Conservation (phyloP, 345 rosid species). For the Gossypioides kirkii region DNA sequence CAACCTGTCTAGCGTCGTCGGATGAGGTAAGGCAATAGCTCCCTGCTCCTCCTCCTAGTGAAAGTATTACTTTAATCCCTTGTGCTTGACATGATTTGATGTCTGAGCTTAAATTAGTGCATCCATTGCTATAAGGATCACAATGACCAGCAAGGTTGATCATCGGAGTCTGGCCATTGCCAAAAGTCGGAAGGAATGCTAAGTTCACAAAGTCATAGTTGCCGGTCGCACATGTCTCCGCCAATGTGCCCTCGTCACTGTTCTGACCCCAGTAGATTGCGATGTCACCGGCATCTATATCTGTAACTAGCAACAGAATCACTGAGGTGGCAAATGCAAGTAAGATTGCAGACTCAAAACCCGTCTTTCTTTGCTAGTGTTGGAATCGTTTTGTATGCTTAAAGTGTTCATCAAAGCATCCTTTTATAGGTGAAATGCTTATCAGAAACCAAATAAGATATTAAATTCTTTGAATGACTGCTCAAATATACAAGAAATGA, state of each 20-base stretch:
- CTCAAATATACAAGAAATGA: background rate
- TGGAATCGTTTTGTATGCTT: background rate
- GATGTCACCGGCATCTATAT: background rate
- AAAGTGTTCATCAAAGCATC: background rate
- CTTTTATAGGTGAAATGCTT: background rate
- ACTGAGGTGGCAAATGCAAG: background rate
- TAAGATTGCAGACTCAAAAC: background rate
- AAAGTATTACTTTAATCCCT: constrained; percentile 27
- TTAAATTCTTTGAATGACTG: background rate
- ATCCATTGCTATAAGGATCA: constrained; percentile 14
- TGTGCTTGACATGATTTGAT: constrained; percentile 18
- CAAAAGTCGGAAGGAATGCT: constrained; percentile 29
- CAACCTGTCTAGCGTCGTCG: constrained; percentile 15
- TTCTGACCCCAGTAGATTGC: constrained; percentile 18
- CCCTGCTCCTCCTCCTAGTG: constrained; percentile 21
- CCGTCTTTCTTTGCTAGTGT: background rate
- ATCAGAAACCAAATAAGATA: background rate
- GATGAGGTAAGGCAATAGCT: constrained; percentile 7
- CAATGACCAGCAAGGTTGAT: constrained; percentile 30
- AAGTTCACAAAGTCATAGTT: constrained; percentile 21
- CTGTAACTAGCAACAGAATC: background rate
- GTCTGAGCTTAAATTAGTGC: background rate
- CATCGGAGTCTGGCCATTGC: constrained; percentile 20
- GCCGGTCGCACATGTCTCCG: constrained; percentile 11
- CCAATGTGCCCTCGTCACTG: constrained; percentile 8